A percentile compares a stretch with the other conserved stretches of the same genome.
phyloP scores from a whole-genome alignment of 257 asterid species.

The Fraxinus anomala region DNA sequence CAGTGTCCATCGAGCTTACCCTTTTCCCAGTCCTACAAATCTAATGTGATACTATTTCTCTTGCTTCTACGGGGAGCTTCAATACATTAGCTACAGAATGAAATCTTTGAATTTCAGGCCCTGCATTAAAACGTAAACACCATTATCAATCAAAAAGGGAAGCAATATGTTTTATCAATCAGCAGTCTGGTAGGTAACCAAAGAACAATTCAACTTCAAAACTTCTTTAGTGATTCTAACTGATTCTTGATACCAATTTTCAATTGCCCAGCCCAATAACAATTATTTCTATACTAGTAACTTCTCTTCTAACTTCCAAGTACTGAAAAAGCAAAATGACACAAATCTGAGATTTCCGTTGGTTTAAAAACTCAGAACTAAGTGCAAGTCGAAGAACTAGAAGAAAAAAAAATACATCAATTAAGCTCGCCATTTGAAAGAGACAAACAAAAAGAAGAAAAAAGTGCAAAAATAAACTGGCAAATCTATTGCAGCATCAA shows the following conservation, averaged over 20 bases:
- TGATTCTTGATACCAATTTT: slow-evolving; percentile 21
- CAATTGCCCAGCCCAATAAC: neutral
- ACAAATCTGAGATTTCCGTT: neutral
- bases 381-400: slow-evolving; percentile 6
- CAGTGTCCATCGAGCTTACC: slow-evolving; percentile 59
- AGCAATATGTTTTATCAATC: slow-evolving; percentile 18
- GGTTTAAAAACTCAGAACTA: neutral
- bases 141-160: slow-evolving; percentile 31
- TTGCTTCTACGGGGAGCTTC: slow-evolving; percentile 33
- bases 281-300: slow-evolving; percentile 4
- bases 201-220: slow-evolving; percentile 16
- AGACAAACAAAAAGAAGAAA: neutral
- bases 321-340: slow-evolving; percentile 7
- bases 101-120: slow-evolving; percentile 25
- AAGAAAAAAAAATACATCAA: neutral
- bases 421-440: slow-evolving; percentile 13
- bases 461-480: slow-evolving; percentile 10
- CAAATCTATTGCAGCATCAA: slow-evolving; percentile 5
- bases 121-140: slow-evolving; percentile 42
- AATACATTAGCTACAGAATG: slow-evolving; percentile 39
- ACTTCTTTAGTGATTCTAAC: slow-evolving; percentile 19
- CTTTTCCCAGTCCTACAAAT: slow-evolving; percentile 28
- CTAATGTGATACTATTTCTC: slow-evolving; percentile 24
- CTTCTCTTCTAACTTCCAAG: slow-evolving; percentile 12
- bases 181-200: slow-evolving; percentile 21